Evolutionary conservation across 2,329 filamentous ascomycete genomes (phyloP), one percentile per base, ranked within the genome.

Genomic region (Nemania bipapillata): DNA sequence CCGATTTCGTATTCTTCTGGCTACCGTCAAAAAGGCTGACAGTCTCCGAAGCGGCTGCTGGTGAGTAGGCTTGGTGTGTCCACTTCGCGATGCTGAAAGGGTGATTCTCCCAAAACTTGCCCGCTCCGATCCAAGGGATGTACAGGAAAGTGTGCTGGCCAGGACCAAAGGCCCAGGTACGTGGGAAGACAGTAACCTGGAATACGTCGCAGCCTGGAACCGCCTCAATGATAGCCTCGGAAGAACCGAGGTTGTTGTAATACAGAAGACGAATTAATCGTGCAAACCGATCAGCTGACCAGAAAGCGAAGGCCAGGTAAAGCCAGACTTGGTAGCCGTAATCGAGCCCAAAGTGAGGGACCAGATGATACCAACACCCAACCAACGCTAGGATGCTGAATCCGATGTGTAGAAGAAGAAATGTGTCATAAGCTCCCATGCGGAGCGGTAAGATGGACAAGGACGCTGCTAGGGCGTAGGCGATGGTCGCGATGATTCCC

Each of bases 261-360:
- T 72, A 63, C 3, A 67, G 66, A 0, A 76, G 32, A 22, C 74
- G 71, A 47, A 56, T 65, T 0, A 74, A 47, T 20, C 74, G 68
- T 20, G 66, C 65, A 6, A 72, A 3, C 12, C 74, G 66, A 22
- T 76, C 74, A 11, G 70, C 71, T 22, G 59, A 69, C 74, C 74
- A 75, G 32, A 76, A 65, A 2, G 65, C 72, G 47, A 75, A 74
- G 26, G 66, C 66, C 50, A 75, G 68, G 52, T 73, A 74, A 4
- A 75, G 58, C 74, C 74, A 76, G 15, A 71, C 70, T 66, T 76
- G 72, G 32, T 76, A 76, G n/a, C 74, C 74, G 58, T 72, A 74
- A 22, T 72, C 62, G 47, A 69, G 60, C 6, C 67, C 65, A 24
- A 71, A 76, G 22, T 72, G 74, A 42, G 71, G 59, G 8, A 71